Evolutionary conservation across 768 basidiomycete genomes (phyloP).

Genomic region (Kwoniella sp.): DNA sequence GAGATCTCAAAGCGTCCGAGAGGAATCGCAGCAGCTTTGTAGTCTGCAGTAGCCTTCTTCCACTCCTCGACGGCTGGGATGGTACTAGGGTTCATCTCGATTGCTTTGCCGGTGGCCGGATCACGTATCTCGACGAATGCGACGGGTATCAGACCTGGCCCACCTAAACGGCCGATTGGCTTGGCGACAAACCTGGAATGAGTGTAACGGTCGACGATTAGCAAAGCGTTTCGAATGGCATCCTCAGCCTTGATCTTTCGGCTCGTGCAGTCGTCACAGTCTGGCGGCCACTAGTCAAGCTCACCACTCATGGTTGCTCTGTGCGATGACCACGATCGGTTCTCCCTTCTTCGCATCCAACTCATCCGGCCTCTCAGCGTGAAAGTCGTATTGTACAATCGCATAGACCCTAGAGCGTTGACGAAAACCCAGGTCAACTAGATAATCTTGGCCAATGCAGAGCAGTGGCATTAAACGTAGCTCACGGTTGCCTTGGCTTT

Average conservation of each 20-base stretch:
- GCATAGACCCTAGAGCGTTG: conserved; percentile 74
- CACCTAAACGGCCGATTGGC: conserved; percentile 89
- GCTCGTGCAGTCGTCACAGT: background rate
- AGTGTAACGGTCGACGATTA: conserved; percentile 1
- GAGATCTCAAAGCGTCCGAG: conserved; percentile 81
- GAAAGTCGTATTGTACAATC: conserved; percentile 91
- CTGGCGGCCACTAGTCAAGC: conserved; percentile 7
- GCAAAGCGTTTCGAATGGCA: no score
- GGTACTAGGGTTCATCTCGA: conserved; percentile 66
- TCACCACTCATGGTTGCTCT: conserved; percentile 97
- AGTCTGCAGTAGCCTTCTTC: conserved; percentile 91
- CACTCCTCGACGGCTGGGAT: conserved; percentile 98
- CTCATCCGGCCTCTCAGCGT: conserved; percentile 93
- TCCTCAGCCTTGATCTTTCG: conserved; percentile 1
- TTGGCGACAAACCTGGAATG: conserved; percentile 81
- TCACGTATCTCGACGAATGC: conserved; percentile 97
- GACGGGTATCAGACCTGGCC: conserved; percentile 94
- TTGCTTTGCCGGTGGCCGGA: conserved; percentile 76
- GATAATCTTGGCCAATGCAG: background rate
- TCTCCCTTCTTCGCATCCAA: conserved; percentile 93
- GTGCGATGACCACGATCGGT: conserved; percentile 92
- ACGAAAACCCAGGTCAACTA: conserved; percentile 33
- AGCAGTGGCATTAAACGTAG: no score
- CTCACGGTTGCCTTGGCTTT: conserved; percentile 35
- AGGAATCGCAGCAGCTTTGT: conserved; percentile 94